Base-by-base conservation (phyloP, 495 filamentous ascomycete species). In the Chaetomium tenue region DNA sequence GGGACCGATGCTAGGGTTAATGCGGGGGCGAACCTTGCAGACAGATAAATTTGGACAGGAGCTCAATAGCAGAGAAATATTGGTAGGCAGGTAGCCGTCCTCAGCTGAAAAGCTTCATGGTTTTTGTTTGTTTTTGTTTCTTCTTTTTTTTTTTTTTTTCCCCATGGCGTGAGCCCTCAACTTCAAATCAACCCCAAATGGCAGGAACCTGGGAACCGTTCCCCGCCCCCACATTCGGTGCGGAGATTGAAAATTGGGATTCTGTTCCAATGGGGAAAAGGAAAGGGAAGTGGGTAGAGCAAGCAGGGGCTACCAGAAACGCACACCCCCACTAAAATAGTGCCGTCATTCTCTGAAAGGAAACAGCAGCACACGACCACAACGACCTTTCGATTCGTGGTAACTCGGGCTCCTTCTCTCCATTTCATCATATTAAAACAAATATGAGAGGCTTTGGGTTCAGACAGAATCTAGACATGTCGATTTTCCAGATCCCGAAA, bases 321-420 rank as follows among this genome's bases (percentile, higher is more conserved):
- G 28, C 55, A 40, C 47, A 25, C 33, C 42, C 44, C 59, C 47
- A 51, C 7, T 5, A 40, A 50, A 39, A 23, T 42, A 54, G 62
- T 70, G 58, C 68, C 68, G 68, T 68, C 65, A 70, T 70, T 39
- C 54, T 65, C 51, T n/a, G 30, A 37, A 40, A 56, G 53, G 33
- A 56, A 56, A 50, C 46, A 37, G 40, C 52, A 55, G 53, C 37
- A 60, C 58, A 60, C 42, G 44, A 58, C 40, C 50, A 26, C 8
- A 25, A 18, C 50, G 12, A 28, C 5, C 33, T 37, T 37, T 37
- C 33, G 33, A 12, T 37, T 3, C 3, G 33, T 50, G 8, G 4
- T 20, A 50, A 3, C 46, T 50, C 40, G 13, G 3, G 2, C 18
- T 18, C 18, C 40, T 44, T 44, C 40, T 37, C 1, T 37, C 5